phyloP scores from a whole-genome alignment of 2,329 filamentous ascomycete species.

The Colletotrichum sp. region DNA sequence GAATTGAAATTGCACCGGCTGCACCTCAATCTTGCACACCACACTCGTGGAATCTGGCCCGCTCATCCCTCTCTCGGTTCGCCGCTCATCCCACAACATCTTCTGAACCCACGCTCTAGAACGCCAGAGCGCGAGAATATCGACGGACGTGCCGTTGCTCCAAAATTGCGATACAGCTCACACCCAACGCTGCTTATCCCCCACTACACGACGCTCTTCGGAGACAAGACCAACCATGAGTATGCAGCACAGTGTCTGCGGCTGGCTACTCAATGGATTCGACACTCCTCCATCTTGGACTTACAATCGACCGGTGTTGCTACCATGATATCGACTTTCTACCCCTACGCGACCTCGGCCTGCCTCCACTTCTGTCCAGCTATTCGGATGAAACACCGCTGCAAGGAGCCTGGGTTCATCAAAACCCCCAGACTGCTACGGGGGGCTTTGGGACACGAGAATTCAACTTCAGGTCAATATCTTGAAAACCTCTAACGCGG shows the following conservation, averaged over 20 bases:
- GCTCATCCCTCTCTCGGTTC: slow-evolving; percentile 9
- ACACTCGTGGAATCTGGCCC: not conserved
- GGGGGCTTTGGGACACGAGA: slow-evolving; percentile 2
- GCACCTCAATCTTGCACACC: slow-evolving; percentile 4
- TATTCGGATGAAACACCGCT: slow-evolving; percentile 19
- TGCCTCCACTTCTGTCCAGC: slow-evolving; percentile 4
- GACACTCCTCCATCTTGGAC: not conserved
- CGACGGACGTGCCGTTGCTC: not conserved
- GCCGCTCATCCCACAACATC: not conserved
- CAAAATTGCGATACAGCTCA: not conserved
- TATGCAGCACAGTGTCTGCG: not conserved
- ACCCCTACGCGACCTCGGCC: not conserved
- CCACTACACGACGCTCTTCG: not conserved
- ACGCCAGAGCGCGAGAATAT: not conserved
- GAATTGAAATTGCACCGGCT: slow-evolving; percentile 11
- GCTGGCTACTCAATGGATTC: not conserved
- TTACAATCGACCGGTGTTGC: not conserved
- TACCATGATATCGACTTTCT: not conserved
- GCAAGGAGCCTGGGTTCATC: slow-evolving; percentile 8
- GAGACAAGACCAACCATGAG: not conserved
- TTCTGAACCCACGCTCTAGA: not conserved
- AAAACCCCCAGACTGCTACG: slow-evolving; percentile 1
- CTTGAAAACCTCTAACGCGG: not conserved
- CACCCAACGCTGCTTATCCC: not conserved
- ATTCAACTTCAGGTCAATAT: slow-evolving; percentile 3